Base-by-base conservation (phyloP, 2,329 filamentous ascomycete genomes). In the Myotisia sp. region DNA sequence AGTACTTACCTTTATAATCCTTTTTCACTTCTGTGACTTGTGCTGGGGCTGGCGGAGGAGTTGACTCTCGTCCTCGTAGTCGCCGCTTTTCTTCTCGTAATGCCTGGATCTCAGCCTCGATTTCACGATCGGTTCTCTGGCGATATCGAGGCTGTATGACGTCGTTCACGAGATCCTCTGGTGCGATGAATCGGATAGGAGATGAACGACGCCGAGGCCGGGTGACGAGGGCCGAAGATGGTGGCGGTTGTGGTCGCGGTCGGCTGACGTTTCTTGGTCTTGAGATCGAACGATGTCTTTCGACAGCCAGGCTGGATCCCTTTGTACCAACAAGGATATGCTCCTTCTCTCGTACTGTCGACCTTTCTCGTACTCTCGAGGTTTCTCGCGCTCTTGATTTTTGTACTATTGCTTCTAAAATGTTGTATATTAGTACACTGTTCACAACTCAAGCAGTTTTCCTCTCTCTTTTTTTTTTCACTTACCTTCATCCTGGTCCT, bases 1-100 rank as follows among this genome's bases (percentile, higher is more conserved):
- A 76, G 23, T 8, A 31, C 80, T 78, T 90, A 92, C 86, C 85
- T 85, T 82, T 90, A 68, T 79, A 79, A 63, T 94, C 84, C 67
- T 80, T 84, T 62, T 84, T 80, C 49, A 93, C 74, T 41, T 66
- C 60, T 3, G 62, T 48, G 4, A 76, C 58, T 39, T 74, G 70
- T 33, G 67, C 59, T 24, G 58, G 56, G 46, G 66, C 49, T 44
- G 13, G 46, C 35, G 19, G 42, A 33, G 20, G 17, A 67, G 62
- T 40, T 67, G 64, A 26, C 67, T 67, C 55, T 84, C 76, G 4
- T 67, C 68, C 58, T 87, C 80, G n/a, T n/a, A n/a, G n/a, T n/a
- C n/a, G n/a, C n/a, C n/a, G n/a, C n/a, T n/a, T n/a, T n/a, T n/a
- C n/a, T n/a, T n/a, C n/a, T n/a, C n/a, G n/a, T 1, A 87, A 64